A percentile compares a stretch with the other conserved stretches of the same genome.
These are phyloP conservation scores for Datura wrightii DNA, from an alignment of 257 asterid species.

Conservation along the genomic window DNA sequence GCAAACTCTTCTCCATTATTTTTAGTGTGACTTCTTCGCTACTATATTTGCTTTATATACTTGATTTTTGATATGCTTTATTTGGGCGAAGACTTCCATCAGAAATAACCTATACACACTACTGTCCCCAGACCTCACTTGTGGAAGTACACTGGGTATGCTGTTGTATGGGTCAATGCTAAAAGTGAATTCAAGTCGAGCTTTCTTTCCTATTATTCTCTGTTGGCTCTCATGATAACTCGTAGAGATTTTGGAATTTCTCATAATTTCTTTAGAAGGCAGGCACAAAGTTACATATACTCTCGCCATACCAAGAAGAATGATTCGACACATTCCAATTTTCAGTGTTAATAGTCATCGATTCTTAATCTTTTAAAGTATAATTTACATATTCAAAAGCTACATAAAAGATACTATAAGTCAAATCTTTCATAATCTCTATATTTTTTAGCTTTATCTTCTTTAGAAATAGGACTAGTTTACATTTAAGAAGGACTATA, in stretches of 20 bases:
- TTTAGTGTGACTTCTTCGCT: background rate
- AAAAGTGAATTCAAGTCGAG: background rate
- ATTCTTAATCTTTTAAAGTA: slow-evolving; percentile 1
- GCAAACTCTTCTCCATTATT: background rate
- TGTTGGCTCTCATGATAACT: background rate
- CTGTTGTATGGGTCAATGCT: background rate
- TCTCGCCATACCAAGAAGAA: background rate
- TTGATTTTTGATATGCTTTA: no score
- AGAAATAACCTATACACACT: no score
- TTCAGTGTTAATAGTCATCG: background rate
- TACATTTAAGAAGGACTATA: no score
- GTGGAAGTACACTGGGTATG: background rate
- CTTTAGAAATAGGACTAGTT: slow-evolving; percentile 5
- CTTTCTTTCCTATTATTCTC: background rate
- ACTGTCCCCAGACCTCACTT: no score
- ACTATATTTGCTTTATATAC: no score
- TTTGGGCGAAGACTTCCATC: no score
- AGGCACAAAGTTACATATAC: background rate
- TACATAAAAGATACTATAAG: background rate
- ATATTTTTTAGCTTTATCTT: background rate
- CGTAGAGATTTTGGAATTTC: background rate
- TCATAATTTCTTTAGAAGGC: background rate
- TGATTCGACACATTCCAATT: background rate
- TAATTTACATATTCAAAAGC: background rate
- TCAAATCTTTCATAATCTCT: background rate